A percentile compares a stretch with the other conserved stretches of the same genome.
phyloP scores from a whole-genome alignment of 495 filamentous ascomycete species.

The Penicillium maclennaniae region DNA sequence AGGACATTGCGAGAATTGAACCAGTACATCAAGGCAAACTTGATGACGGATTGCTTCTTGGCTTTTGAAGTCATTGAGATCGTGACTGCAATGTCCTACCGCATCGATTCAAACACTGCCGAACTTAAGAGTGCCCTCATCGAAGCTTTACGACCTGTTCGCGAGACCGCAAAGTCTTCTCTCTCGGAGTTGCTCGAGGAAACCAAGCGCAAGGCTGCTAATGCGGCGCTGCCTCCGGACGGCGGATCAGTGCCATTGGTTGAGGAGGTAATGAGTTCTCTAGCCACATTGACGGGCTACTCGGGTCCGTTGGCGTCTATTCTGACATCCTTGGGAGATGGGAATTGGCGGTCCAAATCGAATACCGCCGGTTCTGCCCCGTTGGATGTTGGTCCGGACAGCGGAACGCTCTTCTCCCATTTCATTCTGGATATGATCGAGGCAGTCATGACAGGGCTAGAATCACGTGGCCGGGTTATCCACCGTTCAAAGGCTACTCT shows the following conservation, averaged over 20 bases:
- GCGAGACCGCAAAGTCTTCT: conserved; percentile 86
- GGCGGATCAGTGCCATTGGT: conserved; percentile 75
- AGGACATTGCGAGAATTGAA: conserved; percentile 88
- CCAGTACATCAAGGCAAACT: conserved; percentile 76
- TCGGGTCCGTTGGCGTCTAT: conserved; percentile 83
- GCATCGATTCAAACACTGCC: conserved; percentile 75
- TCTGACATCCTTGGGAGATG: conserved; percentile 86
- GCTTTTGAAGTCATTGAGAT: conserved; percentile 96
- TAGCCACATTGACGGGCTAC: conserved; percentile 84
- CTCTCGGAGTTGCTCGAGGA: conserved; percentile 84
- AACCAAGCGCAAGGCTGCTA: conserved; percentile 63
- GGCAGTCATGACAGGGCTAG: conserved; percentile 69
- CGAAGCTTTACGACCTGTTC: conserved; percentile 81
- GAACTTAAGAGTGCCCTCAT: conserved; percentile 80
- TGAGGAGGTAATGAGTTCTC: conserved; percentile 77
- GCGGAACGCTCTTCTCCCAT: conserved; percentile 79
- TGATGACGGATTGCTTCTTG: conserved; percentile 91
- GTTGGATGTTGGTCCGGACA: conserved; percentile 85
- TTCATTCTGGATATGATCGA: conserved; percentile 86
- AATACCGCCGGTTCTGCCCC: conserved; percentile 64
- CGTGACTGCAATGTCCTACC: conserved; percentile 73
- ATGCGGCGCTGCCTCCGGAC: conserved; percentile 66
- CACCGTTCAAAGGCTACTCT: conserved; percentile 74
- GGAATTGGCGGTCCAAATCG: conserved; percentile 69
- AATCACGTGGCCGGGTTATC: conserved; percentile 66